Evolutionary conservation across 2,329 filamentous ascomycete species (phyloP).

Genomic region (Colletotrichum sojae): DNA sequence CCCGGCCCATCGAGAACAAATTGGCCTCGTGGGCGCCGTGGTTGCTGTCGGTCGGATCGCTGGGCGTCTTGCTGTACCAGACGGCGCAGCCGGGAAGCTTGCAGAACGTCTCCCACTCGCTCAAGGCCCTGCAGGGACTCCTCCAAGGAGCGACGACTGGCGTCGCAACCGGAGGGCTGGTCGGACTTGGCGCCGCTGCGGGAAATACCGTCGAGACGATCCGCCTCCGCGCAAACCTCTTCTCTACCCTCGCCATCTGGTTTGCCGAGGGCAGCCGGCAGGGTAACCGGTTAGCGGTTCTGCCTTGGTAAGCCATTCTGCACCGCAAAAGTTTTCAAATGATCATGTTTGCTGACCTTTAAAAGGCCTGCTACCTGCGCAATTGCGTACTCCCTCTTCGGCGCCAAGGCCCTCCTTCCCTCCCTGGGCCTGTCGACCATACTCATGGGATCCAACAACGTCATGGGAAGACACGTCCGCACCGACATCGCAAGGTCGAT

Average conservation of each 20-base stretch:
- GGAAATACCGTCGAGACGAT: neutral
- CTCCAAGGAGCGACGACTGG: neutral
- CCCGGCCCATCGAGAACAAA: slow-evolving; percentile 7
- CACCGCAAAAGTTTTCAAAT: rapidly evolving
- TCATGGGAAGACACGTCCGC: slow-evolving; percentile 18
- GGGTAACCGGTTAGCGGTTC: slow-evolving; percentile 4
- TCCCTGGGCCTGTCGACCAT: neutral
- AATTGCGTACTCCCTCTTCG: slow-evolving; percentile 5
- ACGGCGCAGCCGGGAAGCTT: neutral
- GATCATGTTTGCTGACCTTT: neutral
- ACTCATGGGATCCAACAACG: neutral
- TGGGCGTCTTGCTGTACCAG: slow-evolving; percentile 1
- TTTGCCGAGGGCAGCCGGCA: slow-evolving; percentile 4
- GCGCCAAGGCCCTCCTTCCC: slow-evolving; percentile 18
- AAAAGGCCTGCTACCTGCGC: slow-evolving; percentile 9
- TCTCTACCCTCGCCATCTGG: slow-evolving; percentile 12
- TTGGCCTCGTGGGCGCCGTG: neutral
- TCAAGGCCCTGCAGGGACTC: neutral
- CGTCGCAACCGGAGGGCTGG: neutral
- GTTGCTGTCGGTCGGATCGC: neutral
- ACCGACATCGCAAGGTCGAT: slow-evolving; percentile 8
- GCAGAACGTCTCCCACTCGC: neutral
- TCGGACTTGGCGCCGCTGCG: neutral
- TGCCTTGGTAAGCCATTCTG: neutral
- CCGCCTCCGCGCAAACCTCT: slow-evolving; percentile 15